phyloP scores from a whole-genome alignment of 345 rosid species.

The Dovyalis caffra region DNA sequence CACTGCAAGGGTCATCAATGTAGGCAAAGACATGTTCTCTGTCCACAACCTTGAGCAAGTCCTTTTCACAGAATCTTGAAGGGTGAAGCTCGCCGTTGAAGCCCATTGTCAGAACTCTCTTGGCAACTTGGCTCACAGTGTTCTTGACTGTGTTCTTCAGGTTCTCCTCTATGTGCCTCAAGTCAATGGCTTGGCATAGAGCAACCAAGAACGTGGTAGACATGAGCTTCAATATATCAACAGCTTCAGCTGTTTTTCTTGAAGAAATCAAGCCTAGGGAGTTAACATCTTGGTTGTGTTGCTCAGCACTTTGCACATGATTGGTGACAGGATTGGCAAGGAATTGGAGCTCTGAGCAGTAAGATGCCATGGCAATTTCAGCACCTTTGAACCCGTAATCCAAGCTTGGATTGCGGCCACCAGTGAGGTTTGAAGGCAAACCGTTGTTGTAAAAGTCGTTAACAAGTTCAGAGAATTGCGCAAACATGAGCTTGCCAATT shows the following conservation, averaged over 20 bases:
- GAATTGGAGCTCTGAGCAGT: slow-evolving; percentile 37
- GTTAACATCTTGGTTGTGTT: slow-evolving; percentile 39
- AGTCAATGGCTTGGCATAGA: slow-evolving; percentile 32
- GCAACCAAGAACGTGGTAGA: slow-evolving; percentile 30
- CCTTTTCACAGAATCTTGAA: slow-evolving; percentile 30
- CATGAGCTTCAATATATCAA: slow-evolving; percentile 37
- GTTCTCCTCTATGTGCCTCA: slow-evolving; percentile 36
- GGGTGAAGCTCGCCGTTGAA: slow-evolving; percentile 35
- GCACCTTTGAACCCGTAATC: slow-evolving; percentile 39
- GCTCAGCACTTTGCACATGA: slow-evolving; percentile 39
- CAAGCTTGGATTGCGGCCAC: slow-evolving; percentile 34
- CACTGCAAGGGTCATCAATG: slow-evolving; percentile 33
- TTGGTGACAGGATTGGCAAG: slow-evolving; percentile 36
- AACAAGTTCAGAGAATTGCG: slow-evolving; percentile 35
- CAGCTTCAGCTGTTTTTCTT: slow-evolving; percentile 31
- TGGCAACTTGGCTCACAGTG: slow-evolving; percentile 29
- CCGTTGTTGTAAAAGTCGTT: slow-evolving; percentile 36
- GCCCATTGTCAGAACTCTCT: slow-evolving; percentile 24
- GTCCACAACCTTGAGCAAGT: slow-evolving; percentile 27
- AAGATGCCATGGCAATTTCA: slow-evolving; percentile 41
- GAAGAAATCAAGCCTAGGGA: slow-evolving; percentile 33
- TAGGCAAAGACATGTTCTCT: slow-evolving; percentile 27
- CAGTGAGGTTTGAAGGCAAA: slow-evolving; percentile 35
- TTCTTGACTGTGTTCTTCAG: slow-evolving; percentile 26
- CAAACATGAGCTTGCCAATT: slow-evolving; percentile 34